Evolutionary conservation across 805 yeast species (phyloP), one percentile per base, ranked within the genome.

Genomic region (Hanseniaspora lindneri): DNA sequence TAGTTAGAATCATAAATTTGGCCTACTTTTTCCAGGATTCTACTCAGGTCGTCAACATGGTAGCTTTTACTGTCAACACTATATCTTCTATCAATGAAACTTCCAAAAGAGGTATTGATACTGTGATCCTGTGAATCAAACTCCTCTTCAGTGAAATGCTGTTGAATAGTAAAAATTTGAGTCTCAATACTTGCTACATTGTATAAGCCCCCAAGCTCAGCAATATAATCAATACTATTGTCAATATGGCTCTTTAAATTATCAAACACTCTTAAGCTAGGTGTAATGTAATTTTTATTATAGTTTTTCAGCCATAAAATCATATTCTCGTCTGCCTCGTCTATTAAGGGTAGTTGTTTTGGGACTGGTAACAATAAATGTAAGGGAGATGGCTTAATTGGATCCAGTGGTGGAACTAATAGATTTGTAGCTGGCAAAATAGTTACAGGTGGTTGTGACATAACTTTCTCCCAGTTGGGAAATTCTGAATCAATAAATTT

Each of bases 401-500:
- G 83, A 49, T 74, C 69, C 27, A 74, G 58, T 1, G 87, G 85
- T 3, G 85, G 81, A 3, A 76, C 76, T 54, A 74, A 64, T 44
- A 82, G 56, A 54, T 73, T 65, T 60, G 75, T 61, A 54, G 69
- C 58, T 39, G 86, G 76, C 47, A 82, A 61, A 11, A 67, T 63
- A 3, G 73, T 65, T 16, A 79, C 69, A 2, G 78, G 80, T 13
- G 80, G 78, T 2, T 75, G 60, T 40, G 64, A 66, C 43, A 80
- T 57, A 2, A 77, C 94, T 58, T 88, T 95, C 21, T 73, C 69
- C 89, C 96, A 92, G 54, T 76, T 74, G 2, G 51, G 23, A 11
- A 84, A 76, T 52, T 81, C 81, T 6, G 97, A 95, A 59, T 87
- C 92, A 50, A 92, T 63, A 58, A 92, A 92, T 58, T 80, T 77